Conservation (phyloP, 257 asterid genomes). For the Phtheirospermum japonicum region DNA sequence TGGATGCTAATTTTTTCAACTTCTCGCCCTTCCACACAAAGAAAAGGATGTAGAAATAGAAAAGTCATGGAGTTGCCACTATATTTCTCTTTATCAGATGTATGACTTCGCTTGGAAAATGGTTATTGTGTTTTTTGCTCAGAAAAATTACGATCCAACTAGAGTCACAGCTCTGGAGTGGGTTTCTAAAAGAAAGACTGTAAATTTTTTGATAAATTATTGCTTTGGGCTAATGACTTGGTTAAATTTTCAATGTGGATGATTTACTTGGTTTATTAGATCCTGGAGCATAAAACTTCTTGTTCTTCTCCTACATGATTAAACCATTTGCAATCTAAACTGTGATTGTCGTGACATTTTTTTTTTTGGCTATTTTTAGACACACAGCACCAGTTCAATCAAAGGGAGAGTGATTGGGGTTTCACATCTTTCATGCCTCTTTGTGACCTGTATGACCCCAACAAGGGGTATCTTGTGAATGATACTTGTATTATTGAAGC, state of each 20-base stretch:
- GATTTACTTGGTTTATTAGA: constrained; percentile 17
- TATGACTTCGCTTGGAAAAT: neutral
- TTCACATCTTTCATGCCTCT: constrained; percentile 75
- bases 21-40: neutral
- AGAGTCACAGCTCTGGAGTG: constrained; percentile 9
- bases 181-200: constrained; percentile 15
- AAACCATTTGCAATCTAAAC: constrained; percentile 19
- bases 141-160: constrained; percentile 1
- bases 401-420: constrained; percentile 77
- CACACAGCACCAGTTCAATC: constrained; percentile 68
- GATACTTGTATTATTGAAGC: constrained; percentile 60
- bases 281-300: neutral
- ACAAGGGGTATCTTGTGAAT: constrained; percentile 55
- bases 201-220: neutral
- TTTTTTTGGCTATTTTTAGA: constrained; percentile 37
- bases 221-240: constrained; percentile 10
- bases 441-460: constrained; percentile 63
- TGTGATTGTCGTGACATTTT: constrained; percentile 8
- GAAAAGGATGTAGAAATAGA: neutral
- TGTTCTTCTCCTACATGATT: neutral
- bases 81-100: constrained; percentile 9
- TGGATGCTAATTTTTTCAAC: too few relatives aligned
- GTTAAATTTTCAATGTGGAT: constrained; percentile 13
- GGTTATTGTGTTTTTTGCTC: constrained; percentile 9
- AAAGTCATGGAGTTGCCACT: neutral